A percentile compares a stretch with the other conserved stretches of the same genome.
Conservation (phyloP, 345 rosid genomes). For the Brassica juncea region DNA sequence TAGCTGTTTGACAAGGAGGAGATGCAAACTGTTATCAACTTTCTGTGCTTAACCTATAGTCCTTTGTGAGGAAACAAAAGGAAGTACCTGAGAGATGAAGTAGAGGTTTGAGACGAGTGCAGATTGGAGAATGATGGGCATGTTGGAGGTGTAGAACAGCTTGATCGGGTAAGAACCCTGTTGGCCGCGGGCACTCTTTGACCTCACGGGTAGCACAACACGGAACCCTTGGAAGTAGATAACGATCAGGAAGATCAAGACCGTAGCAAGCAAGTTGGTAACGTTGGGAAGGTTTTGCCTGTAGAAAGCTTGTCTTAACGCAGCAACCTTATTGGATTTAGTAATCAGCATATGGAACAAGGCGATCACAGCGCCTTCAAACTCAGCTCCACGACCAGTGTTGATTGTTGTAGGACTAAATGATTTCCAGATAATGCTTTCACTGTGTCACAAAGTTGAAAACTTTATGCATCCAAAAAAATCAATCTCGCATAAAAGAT, state of each 20-base stretch:
- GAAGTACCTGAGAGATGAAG: slow-evolving; percentile 67
- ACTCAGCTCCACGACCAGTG: slow-evolving; percentile 74
- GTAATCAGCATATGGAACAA: slow-evolving; percentile 66
- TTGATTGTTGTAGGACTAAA: slow-evolving; percentile 77
- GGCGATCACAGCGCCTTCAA: slow-evolving; percentile 80
- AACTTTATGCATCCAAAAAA: not conserved
- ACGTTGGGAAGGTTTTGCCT: slow-evolving; percentile 74
- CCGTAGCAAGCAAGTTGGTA: slow-evolving; percentile 76
- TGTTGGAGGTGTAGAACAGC: slow-evolving; percentile 77
- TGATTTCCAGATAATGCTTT: slow-evolving; percentile 73
- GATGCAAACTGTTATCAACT: not conserved
- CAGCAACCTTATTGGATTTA: slow-evolving; percentile 60
- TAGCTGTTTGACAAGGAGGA: slow-evolving; percentile 47
- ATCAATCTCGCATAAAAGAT: not conserved
- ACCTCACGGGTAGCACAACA: slow-evolving; percentile 70
- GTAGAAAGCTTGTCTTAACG: slow-evolving; percentile 72
- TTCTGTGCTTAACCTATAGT: too few relatives aligned
- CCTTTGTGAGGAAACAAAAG: not conserved
- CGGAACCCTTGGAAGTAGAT: slow-evolving; percentile 79
- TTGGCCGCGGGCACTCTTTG: slow-evolving; percentile 77
- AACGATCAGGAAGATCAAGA: slow-evolving; percentile 59
- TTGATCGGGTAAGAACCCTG: slow-evolving; percentile 80
- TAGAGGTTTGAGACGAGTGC: slow-evolving; percentile 73
- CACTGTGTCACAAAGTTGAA: slow-evolving; percentile 43
- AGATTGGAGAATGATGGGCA: slow-evolving; percentile 82